Evolutionary conservation across 768 basidiomycete species (phyloP).

Genomic region (Phanerodontia chrysosporium): DNA sequence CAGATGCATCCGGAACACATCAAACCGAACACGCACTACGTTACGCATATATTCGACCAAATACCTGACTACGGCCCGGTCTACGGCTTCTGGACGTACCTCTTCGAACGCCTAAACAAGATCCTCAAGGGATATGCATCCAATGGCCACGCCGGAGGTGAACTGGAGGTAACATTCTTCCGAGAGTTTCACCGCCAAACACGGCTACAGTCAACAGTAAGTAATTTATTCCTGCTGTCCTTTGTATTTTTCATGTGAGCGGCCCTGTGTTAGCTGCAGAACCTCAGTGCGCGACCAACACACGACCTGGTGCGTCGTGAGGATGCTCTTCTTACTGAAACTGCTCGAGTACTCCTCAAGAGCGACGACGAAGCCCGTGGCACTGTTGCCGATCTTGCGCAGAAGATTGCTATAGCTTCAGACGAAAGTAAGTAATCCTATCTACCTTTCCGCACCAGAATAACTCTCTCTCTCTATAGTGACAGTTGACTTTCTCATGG

Average conservation of each 20-base stretch:
- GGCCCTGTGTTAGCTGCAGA: too few species aligned
- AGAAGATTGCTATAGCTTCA: background rate
- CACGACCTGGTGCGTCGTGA: slow-evolving; percentile 14
- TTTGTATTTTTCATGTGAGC: too few species aligned
- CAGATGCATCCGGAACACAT: slow-evolving; percentile 18
- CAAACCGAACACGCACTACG: slow-evolving; percentile 23
- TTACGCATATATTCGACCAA: slow-evolving; percentile 17
- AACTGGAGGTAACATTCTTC: slow-evolving; percentile 26
- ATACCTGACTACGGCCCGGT: slow-evolving; percentile 26
- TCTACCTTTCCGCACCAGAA: background rate
- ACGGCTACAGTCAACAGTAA: too few species aligned
- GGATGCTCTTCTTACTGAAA: background rate
- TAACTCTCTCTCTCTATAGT: background rate
- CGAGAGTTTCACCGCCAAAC: slow-evolving; percentile 20
- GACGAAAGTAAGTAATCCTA: background rate
- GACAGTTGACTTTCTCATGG: background rate
- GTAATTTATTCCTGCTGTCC: too few species aligned
- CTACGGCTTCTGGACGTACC: slow-evolving; percentile 28
- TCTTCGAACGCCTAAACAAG: slow-evolving; percentile 29
- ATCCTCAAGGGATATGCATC: slow-evolving; percentile 24
- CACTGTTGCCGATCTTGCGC: background rate
- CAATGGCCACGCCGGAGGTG: slow-evolving; percentile 24
- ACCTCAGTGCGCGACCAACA: too few species aligned
- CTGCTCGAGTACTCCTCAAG: background rate
- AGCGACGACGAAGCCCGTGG: background rate